These are phyloP conservation scores for Parachlorella kessleri DNA, from an alignment of 139 green algal species.

Conservation along the genomic window DNA sequence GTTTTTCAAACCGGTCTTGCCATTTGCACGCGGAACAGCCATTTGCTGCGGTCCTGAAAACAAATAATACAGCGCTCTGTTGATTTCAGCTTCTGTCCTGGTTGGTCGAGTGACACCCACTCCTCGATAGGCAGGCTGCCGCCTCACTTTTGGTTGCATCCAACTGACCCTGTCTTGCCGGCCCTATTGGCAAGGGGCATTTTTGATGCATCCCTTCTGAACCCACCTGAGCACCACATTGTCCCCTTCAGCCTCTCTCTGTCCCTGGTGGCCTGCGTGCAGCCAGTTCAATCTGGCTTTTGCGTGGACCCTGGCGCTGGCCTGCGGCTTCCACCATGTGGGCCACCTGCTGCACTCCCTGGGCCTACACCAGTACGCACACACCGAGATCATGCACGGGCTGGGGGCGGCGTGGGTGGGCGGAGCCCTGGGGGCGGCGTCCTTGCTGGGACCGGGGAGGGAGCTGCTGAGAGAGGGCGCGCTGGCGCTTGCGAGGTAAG, in stretches of 20 bases:
- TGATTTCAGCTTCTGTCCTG: no score
- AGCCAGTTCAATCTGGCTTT: slow-evolving; percentile 61
- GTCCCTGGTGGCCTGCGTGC: neutral
- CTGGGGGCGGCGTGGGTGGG: slow-evolving; percentile 68
- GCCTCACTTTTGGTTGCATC: no score
- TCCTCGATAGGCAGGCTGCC: no score
- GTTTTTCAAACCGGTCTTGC: no score
- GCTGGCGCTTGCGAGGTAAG: slow-evolving; percentile 51
- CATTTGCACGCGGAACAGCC: no score
- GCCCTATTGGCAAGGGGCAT: no score
- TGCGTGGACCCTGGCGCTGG: slow-evolving; percentile 74
- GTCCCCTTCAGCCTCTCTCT: neutral
- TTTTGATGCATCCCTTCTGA: neutral
- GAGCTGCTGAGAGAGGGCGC: slow-evolving; percentile 74
- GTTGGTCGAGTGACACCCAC: no score
- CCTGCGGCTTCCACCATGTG: slow-evolving; percentile 83
- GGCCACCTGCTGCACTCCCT: slow-evolving; percentile 77
- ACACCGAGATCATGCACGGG: slow-evolving; percentile 57
- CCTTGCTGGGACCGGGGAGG: slow-evolving; percentile 83
- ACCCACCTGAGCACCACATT: neutral
- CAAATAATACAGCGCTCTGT: no score
- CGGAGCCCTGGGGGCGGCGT: slow-evolving; percentile 68
- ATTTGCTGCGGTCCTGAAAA: no score
- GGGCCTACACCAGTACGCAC: slow-evolving; percentile 45
- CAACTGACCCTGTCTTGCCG: no score